These are phyloP conservation scores for Pseudofabraea citricarpa DNA, from an alignment of 2,329 filamentous ascomycete genomes.

Conservation along the genomic window DNA sequence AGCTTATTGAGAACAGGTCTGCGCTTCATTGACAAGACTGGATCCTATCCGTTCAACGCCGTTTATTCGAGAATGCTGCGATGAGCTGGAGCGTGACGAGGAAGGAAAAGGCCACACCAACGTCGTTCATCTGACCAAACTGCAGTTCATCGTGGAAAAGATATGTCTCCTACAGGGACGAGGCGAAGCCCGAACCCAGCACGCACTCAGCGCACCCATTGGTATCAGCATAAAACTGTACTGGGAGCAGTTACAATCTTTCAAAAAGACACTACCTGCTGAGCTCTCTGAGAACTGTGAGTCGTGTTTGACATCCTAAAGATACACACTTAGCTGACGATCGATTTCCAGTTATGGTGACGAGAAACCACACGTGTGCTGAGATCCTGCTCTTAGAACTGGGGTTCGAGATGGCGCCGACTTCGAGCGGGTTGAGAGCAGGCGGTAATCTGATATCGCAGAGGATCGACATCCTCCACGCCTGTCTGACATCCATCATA, in stretches of 20 bases:
- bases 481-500: conserved; percentile 1
- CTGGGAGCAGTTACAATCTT: not conserved
- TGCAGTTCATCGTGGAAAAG: not conserved
- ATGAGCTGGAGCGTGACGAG: not conserved
- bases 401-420: conserved; percentile 7
- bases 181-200: too few relatives aligned
- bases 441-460: not conserved
- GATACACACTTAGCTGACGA: not conserved
- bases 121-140: not conserved
- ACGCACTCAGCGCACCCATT: not conserved
- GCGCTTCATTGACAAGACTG: not conserved
- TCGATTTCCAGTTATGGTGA: conserved; percentile 2
- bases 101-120: not conserved
- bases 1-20: not conserved
- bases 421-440: too few relatives aligned
- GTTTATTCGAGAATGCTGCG: not conserved
- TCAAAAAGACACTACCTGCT: not conserved
- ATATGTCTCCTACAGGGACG: too few relatives aligned
- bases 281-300: not conserved
- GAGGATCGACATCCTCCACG: conserved; percentile 2
- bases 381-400: conserved; percentile 7
- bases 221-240: not conserved
- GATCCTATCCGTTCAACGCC: conserved; percentile 3
- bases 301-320: not conserved
- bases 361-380: conserved; percentile 3